Percentiles rank a stretch among this genome's conserved stretches.
phyloP scores from a whole-genome alignment of 768 basidiomycete species.

The Boletus bicolor region DNA sequence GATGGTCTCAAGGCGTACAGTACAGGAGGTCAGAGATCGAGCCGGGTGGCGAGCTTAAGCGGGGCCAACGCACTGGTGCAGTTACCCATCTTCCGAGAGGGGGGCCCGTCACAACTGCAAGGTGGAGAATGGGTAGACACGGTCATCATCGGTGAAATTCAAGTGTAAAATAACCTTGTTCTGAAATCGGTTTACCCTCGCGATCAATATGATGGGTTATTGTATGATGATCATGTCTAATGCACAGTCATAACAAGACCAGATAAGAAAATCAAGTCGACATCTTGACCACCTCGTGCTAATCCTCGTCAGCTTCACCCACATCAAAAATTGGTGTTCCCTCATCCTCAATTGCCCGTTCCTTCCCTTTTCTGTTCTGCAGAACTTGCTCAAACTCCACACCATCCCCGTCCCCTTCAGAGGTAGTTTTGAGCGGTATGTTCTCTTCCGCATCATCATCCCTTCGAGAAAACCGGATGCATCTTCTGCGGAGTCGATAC shows the following conservation, averaged over 20 bases:
- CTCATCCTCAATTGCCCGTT: slow-evolving; percentile 35
- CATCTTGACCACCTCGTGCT: slow-evolving; percentile 17
- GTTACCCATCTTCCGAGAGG: slow-evolving; percentile 47
- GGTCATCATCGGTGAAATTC: slow-evolving; percentile 67
- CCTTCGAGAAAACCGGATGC: slow-evolving; percentile 24
- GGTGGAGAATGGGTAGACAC: slow-evolving; percentile 57
- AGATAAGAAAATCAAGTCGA: not conserved
- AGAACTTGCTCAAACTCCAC: slow-evolving; percentile 40
- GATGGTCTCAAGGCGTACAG: slow-evolving; percentile 63
- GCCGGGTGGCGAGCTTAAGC: slow-evolving; percentile 73
- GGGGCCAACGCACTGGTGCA: slow-evolving; percentile 79
- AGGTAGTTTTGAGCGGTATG: slow-evolving; percentile 56
- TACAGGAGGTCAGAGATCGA: slow-evolving; percentile 86
- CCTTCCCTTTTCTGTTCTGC: slow-evolving; percentile 47
- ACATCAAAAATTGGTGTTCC: slow-evolving; percentile 53
- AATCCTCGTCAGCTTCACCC: slow-evolving; percentile 49
- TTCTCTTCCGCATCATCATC: slow-evolving; percentile 50
- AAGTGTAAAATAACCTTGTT: slow-evolving; percentile 21
- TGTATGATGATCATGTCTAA: not conserved
- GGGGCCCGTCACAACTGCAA: slow-evolving; percentile 39
- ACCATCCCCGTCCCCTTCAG: slow-evolving; percentile 36
- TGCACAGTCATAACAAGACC: too few relatives aligned
- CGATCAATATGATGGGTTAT: not conserved
- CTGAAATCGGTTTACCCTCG: not conserved
- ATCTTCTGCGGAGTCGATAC: slow-evolving; percentile 48